phyloP scores from a whole-genome alignment of 139 green algal genomes.

The Closterium sp. region DNA sequence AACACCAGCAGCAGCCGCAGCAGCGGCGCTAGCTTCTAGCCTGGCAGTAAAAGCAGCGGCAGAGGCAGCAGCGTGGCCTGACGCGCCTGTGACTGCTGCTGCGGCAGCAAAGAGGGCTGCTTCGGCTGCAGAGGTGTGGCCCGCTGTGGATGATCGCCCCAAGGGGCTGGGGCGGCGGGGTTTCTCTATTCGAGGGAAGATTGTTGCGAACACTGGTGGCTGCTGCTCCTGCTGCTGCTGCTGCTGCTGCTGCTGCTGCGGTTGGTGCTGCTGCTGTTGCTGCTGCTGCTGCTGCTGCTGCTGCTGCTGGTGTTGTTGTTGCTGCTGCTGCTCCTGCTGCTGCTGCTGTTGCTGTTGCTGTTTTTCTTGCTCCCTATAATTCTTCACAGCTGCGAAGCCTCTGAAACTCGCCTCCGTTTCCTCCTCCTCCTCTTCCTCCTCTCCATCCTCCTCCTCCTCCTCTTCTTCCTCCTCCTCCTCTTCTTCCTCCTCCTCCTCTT shows the following conservation, averaged over 20 bases:
- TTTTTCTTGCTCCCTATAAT: neutral
- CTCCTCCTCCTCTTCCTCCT: neutral
- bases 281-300: neutral
- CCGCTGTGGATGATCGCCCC: neutral
- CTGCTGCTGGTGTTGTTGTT: neutral
- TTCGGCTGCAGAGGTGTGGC: neutral
- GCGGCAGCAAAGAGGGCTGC: neutral
- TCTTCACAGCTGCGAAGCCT: neutral
- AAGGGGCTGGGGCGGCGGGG: neutral
- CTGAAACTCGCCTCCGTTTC: neutral
- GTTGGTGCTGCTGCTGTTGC: neutral
- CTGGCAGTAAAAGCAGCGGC: neutral
- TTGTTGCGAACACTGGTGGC: neutral
- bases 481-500: neutral
- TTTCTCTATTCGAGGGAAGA: neutral
- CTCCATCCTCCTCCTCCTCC: neutral
- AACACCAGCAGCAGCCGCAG: neutral
- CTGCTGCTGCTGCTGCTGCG: too few relatives aligned
- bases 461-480: neutral
- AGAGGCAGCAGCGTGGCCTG: neutral
- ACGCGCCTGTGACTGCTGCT: neutral
- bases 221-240: neutral
- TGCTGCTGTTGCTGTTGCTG: neutral
- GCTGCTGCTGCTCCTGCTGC: neutral
- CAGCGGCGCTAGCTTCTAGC: neutral